Evolutionary conservation across 768 basidiomycete genomes (phyloP).

Genomic region (Pleurotus eryngii): DNA sequence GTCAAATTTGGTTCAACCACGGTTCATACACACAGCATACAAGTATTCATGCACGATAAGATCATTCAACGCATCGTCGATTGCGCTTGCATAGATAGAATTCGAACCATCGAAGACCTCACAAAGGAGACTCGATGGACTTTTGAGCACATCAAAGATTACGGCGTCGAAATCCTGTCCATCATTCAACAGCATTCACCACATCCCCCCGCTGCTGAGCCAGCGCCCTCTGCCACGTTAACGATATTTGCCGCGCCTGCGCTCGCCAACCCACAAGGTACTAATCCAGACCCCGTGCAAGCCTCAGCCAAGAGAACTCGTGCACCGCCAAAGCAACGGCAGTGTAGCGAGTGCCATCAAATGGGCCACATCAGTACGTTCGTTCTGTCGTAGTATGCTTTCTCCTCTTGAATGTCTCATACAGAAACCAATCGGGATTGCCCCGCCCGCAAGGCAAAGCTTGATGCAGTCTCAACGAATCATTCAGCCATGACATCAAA

Average conservation of each 20-base stretch:
- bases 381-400: background rate
- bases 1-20: background rate
- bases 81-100: conserved; percentile 8
- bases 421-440: background rate
- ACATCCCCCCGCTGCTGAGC: background rate
- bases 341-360: conserved; percentile 7
- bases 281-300: no score
- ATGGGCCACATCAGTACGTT: conserved; percentile 11
- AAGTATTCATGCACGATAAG: background rate
- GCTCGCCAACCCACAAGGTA: background rate
- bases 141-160: background rate
- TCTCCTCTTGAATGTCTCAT: background rate
- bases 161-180: background rate
- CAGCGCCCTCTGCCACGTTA: background rate
- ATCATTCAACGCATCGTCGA: conserved; percentile 13
- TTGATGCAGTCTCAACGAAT: background rate
- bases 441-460: background rate
- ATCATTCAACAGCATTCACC: background rate
- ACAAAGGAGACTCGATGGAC: conserved; percentile 8
- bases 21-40: background rate
- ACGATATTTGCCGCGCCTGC: background rate
- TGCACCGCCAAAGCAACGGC: background rate
- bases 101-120: conserved; percentile 9
- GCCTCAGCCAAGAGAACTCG: background rate
- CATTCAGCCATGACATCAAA: background rate